phyloP scores from a whole-genome alignment of 2,329 filamentous ascomycete species.

The Xylaria sp. region DNA sequence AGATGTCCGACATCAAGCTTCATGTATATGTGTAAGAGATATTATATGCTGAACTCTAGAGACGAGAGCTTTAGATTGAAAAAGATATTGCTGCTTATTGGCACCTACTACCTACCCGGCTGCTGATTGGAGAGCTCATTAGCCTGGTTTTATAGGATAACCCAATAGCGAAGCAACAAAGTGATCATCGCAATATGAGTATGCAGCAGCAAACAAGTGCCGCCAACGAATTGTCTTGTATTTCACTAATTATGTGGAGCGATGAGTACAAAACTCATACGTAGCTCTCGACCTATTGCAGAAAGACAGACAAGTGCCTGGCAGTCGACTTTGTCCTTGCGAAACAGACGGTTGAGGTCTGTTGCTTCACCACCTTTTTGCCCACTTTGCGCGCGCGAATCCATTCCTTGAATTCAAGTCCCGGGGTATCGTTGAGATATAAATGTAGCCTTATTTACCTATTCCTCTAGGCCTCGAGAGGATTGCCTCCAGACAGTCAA shows the following conservation, averaged over 20 bases:
- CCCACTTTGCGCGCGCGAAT: constrained; percentile 18
- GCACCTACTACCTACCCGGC: not conserved
- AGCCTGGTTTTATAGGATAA: not conserved
- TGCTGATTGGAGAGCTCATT: no score
- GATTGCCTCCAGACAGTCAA: constrained; percentile 32
- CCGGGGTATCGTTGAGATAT: constrained; percentile 57
- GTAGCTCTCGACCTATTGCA: constrained; percentile 8
- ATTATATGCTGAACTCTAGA: not conserved
- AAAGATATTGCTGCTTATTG: not conserved
- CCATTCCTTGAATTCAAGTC: constrained; percentile 35
- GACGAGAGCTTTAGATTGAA: not conserved
- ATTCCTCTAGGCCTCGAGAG: constrained; percentile 41
- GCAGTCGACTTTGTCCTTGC: not conserved
- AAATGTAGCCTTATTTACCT: constrained; percentile 47
- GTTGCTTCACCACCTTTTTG: constrained; percentile 21
- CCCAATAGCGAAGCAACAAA: not conserved
- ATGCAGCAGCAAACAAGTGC: constrained; percentile 14
- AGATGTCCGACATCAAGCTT: not conserved
- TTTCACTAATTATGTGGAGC: constrained; percentile 8
- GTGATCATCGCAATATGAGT: not conserved
- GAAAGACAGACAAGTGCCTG: not conserved
- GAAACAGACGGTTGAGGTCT: constrained; percentile 41
- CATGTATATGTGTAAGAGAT: not conserved
- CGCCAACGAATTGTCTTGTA: constrained; percentile 12
- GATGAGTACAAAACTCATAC: not conserved